These are phyloP conservation scores for Epichloe sibirici DNA, from an alignment of 2,329 filamentous ascomycete species.

Conservation along the genomic window DNA sequence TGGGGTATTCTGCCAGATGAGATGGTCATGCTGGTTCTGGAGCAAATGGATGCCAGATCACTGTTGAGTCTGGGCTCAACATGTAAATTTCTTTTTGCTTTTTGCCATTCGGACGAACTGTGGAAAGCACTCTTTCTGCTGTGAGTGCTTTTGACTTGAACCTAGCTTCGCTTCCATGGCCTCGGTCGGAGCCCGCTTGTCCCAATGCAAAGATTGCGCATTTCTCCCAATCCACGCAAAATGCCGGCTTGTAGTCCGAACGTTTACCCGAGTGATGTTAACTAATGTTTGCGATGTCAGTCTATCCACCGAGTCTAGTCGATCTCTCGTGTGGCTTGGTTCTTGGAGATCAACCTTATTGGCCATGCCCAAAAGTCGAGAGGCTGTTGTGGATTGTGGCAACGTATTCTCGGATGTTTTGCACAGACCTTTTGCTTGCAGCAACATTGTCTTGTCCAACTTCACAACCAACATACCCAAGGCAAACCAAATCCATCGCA, in stretches of 20 bases:
- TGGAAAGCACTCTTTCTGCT: conserved; percentile 78
- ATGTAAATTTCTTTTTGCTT: conserved; percentile 79
- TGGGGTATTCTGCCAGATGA: conserved; percentile 70
- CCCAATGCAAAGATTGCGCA: conserved; percentile 7
- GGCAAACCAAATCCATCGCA: conserved; percentile 58
- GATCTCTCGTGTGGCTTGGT: conserved; percentile 51
- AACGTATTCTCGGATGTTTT: conserved; percentile 82
- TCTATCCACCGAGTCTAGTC: conserved; percentile 19
- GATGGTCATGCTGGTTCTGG: conserved; percentile 61
- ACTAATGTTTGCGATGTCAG: conserved; percentile 8
- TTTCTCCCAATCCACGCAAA: neutral
- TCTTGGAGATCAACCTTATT: conserved; percentile 77
- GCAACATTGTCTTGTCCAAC: conserved; percentile 54
- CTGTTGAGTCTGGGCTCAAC: conserved; percentile 60
- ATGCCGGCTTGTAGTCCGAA: neutral
- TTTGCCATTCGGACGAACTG: conserved; percentile 70
- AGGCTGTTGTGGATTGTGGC: conserved; percentile 55
- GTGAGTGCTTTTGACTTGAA: conserved; percentile 43
- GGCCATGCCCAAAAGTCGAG: conserved; percentile 35
- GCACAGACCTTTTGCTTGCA: conserved; percentile 82
- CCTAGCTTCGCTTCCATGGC: neutral
- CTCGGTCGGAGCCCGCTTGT: neutral
- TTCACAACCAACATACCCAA: conserved; percentile 61
- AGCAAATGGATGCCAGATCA: conserved; percentile 53
- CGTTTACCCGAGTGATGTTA: neutral